phyloP scores from a whole-genome alignment of 805 yeast species.

The Metschnikowia orientalis region DNA sequence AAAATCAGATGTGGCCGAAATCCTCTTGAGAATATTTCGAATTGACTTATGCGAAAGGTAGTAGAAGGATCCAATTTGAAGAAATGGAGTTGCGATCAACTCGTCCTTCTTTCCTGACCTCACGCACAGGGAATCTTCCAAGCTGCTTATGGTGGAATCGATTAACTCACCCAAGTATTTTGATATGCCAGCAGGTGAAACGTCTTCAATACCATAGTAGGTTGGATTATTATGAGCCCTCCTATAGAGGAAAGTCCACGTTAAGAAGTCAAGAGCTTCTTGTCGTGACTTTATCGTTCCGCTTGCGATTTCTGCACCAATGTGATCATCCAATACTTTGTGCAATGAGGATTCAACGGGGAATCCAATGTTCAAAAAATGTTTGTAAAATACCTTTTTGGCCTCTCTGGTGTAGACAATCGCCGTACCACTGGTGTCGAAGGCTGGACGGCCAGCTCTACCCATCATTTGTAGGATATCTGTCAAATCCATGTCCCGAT shows the following conservation, averaged over 20 bases:
- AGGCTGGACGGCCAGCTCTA: conserved; percentile 79
- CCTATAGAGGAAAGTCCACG: conserved; percentile 73
- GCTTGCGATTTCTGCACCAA: conserved; percentile 75
- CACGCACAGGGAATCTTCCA: conserved; percentile 72
- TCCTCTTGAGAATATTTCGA: conserved; percentile 37
- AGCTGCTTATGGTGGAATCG: conserved; percentile 61
- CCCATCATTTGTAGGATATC: conserved; percentile 85
- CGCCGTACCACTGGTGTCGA: conserved; percentile 65
- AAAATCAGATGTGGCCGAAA: conserved; percentile 30
- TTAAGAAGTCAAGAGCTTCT: conserved; percentile 68
- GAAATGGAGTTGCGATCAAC: conserved; percentile 68
- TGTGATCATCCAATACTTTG: conserved; percentile 70
- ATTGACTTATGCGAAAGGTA: conserved; percentile 89
- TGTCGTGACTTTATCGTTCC: conserved; percentile 63
- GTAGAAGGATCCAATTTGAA: conserved; percentile 84
- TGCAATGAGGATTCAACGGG: conserved; percentile 80
- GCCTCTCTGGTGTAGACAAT: conserved; percentile 73
- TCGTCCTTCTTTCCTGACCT: conserved; percentile 42
- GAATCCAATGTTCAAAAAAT: conserved; percentile 72
- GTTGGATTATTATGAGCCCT: conserved; percentile 76
- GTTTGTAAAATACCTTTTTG: conserved; percentile 71
- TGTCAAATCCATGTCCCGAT: conserved; percentile 74
- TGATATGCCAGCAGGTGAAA: conserved; percentile 51
- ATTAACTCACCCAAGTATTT: conserved; percentile 59
- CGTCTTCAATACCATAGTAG: conserved; percentile 68